Conservation (phyloP, 1,284 basidiomycete genomes). For the Coniophora puteana region DNA sequence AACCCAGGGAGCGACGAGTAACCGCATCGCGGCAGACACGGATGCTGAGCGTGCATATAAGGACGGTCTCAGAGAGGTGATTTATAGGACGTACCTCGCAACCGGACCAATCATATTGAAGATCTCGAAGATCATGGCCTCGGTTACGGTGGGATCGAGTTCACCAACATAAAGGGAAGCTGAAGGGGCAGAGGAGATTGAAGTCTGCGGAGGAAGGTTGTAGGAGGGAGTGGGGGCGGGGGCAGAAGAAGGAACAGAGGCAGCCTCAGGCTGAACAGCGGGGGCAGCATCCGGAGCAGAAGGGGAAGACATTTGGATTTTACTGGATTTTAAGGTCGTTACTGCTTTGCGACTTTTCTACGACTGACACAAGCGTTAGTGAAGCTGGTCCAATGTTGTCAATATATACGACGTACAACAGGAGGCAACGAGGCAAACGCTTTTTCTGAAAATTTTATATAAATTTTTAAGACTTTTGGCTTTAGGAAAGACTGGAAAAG, state of each 20-base stretch:
- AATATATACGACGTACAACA: conserved; percentile 42
- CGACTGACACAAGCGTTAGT: conserved; percentile 34
- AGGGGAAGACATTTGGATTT: conserved; percentile 62
- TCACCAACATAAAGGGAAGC: conserved; percentile 99
- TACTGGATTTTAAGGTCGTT: conserved; percentile 62
- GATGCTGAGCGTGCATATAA: conserved; percentile 71
- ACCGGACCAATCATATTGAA: conserved; percentile 99
- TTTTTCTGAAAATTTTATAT: conserved; percentile 57
- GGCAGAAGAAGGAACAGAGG: conserved; percentile 40
- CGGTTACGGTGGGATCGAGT: conserved; percentile 95
- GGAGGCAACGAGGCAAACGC: conserved; percentile 72
- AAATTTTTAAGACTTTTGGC: conserved; percentile 43
- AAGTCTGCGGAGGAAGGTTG: conserved; percentile 51
- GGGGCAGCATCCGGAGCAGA: conserved; percentile 40
- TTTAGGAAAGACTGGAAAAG: conserved; percentile 27
- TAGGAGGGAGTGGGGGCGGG: conserved; percentile 45
- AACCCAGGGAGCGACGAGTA: conserved; percentile 98
- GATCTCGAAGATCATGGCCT: conserved; percentile 99
- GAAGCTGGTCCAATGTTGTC: conserved; percentile 16
- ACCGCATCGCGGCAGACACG: conserved; percentile 99
- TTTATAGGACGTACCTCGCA: conserved; percentile 64
- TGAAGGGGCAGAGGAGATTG: conserved; percentile 66
- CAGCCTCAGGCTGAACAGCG: conserved; percentile 31
- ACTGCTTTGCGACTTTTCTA: conserved; percentile 85
- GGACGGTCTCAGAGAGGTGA: conserved; percentile 13